Conservation (phyloP, 768 basidiomycete genomes). For the Rickenella mellea region DNA sequence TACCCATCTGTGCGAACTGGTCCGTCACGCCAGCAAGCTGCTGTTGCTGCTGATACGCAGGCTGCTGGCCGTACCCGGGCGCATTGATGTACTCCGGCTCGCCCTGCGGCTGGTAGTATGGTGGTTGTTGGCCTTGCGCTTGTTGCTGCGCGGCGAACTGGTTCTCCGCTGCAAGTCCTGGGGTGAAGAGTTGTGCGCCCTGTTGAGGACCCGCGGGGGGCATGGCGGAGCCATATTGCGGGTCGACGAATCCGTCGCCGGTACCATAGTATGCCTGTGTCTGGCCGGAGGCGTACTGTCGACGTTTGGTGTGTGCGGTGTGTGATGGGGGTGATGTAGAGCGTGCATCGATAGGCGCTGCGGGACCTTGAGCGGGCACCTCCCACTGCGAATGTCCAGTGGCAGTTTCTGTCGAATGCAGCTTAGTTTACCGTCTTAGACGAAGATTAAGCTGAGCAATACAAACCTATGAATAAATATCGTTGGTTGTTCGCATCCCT, state of each 20-base stretch:
- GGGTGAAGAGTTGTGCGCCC: conserved; percentile 65
- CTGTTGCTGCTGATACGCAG: conserved; percentile 24
- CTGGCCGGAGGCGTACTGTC: conserved; percentile 92
- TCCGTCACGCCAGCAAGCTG: conserved; percentile 58
- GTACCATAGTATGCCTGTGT: conserved; percentile 78
- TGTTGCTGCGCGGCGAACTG: conserved; percentile 60
- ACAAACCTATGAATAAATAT: conserved; percentile 84
- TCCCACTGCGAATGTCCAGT: conserved; percentile 90
- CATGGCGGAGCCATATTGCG: conserved; percentile 31
- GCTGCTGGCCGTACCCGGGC: conserved; percentile 34
- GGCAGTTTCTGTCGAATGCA: conserved; percentile 53
- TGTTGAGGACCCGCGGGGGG: conserved; percentile 15
- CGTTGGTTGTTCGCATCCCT: conserved; percentile 78
- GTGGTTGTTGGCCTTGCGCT: conserved; percentile 29
- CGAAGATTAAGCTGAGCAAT: conserved; percentile 1
- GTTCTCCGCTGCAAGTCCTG: conserved; percentile 65
- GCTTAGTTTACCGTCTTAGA: neutral
- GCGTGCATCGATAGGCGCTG: conserved; percentile 30
- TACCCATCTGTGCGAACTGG: conserved; percentile 86
- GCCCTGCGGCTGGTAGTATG: conserved; percentile 37
- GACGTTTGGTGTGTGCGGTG: conserved; percentile 53
- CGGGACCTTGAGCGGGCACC: conserved; percentile 38
- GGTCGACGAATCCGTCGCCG: conserved; percentile 29
- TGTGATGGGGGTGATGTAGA: conserved; percentile 34
- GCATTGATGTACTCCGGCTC: conserved; percentile 36